Evolutionary conservation across 164 flowering plant species (phyloP), one percentile per base, ranked within the genome.

Genomic region (Vitis labrusca): DNA sequence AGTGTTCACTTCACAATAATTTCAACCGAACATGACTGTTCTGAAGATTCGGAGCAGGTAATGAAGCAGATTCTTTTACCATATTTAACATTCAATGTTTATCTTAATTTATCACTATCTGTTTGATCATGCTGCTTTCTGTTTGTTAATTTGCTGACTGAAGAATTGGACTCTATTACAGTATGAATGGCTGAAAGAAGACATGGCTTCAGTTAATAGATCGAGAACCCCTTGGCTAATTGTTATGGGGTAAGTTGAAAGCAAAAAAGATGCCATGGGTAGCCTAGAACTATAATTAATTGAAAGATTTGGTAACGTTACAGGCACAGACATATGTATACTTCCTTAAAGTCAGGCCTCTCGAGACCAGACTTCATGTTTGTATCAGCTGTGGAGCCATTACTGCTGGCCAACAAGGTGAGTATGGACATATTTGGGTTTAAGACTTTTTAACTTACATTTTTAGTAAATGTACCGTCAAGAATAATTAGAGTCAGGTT

Each of bases 271-370:
- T 37, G 27, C 27, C 44, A 37, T 37, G 44, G 44, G 44, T 37
- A 37, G 5, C 44, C 44, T 37, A 37, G 44, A 3, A 37, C 6
- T 37, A 37, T 37, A 37, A 37, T 37, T 37, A 37, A 37, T 6
- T 37, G 44, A 37, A 37, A 3, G 44, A 37, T 37, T 37, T 37
- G 44, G 5, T 6, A 37, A 30, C 48, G 7, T 30, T 82, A 70
- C 87, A 93, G 98, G 74, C 98, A 94, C 70, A 81, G 97, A 67
- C 98, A 96, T 4, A 89, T 94, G 96, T 91, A 94, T 67, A 37
- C 88, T 27, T 83, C 92, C 9, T 3, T 37, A 37, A 17, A 6
- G 1, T 1, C 44, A 37, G 72, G 81, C 47, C 68, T 57, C 32
- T 63, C 19, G 53, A 75, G 65, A 6, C 44, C 44, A 6, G 44